These are phyloP conservation scores for Podospora appendiculata DNA, from an alignment of 495 filamentous ascomycete species.

Conservation along the genomic window DNA sequence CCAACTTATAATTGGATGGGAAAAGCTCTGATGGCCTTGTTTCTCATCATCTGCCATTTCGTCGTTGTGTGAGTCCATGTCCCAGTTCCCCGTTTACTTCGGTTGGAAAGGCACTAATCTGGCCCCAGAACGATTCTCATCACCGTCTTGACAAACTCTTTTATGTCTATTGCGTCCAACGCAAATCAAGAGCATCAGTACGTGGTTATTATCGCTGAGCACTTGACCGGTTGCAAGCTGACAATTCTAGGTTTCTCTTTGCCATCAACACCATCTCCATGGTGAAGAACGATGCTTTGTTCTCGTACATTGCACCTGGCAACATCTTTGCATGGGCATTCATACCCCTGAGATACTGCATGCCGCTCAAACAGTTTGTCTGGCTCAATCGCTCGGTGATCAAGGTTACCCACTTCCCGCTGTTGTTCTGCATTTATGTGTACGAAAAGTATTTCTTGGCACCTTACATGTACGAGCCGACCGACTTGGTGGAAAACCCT, in stretches of 20 bases:
- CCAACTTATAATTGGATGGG: conserved; percentile 70
- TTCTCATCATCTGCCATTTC: conserved; percentile 91
- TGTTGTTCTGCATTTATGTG: conserved; percentile 73
- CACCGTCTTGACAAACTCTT: conserved; percentile 86
- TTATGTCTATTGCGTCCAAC: conserved; percentile 88
- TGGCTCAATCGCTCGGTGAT: conserved; percentile 77
- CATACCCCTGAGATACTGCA: conserved; percentile 66
- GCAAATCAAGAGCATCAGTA: conserved; percentile 84
- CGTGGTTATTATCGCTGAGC: neutral
- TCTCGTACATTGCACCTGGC: conserved; percentile 82
- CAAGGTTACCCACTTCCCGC: conserved; percentile 80
- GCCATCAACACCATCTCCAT: conserved; percentile 92
- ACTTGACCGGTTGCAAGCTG: neutral
- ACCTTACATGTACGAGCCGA: conserved; percentile 61
- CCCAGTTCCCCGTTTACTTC: no score
- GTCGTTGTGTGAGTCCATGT: conserved; percentile 56
- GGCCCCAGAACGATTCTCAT: conserved; percentile 66
- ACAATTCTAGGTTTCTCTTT: conserved; percentile 58
- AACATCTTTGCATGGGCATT: conserved; percentile 85
- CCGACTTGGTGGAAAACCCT: conserved; percentile 55
- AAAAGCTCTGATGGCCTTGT: conserved; percentile 63
- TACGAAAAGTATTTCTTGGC: conserved; percentile 77
- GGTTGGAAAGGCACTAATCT: no score
- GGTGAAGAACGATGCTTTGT: conserved; percentile 91
- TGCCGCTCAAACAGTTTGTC: conserved; percentile 74